A percentile compares a stretch with the other conserved stretches of the same genome.
Conservation (phyloP, 1,139 yeast genomes). For the Pichia sp. region DNA sequence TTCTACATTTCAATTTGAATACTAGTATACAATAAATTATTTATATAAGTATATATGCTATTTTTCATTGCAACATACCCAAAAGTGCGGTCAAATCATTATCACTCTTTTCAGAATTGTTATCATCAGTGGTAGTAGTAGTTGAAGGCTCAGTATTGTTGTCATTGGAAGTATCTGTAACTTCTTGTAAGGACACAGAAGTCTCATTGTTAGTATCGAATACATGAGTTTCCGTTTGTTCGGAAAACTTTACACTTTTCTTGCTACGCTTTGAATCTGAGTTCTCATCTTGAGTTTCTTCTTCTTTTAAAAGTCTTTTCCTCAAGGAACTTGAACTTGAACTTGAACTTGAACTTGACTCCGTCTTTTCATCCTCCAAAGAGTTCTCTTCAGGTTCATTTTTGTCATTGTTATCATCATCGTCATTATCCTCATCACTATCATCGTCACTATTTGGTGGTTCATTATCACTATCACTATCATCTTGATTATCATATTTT, state of each 20-base stretch:
- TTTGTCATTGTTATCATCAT: conserved; percentile 4
- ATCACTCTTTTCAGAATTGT: background rate
- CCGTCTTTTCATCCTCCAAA: background rate
- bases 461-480: conserved; percentile 30
- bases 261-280: background rate
- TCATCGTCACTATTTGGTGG: conserved; percentile 23
- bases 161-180: background rate
- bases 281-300: background rate
- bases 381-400: background rate
- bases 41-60: background rate
- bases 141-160: too few species aligned
- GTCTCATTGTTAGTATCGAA: conserved; percentile 7
- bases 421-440: conserved; percentile 19
- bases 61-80: background rate
- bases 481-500: conserved; percentile 31
- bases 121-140: background rate
- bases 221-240: conserved; percentile 7
- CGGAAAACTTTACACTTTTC: conserved; percentile 9
- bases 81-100: background rate
- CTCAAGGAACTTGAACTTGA: conserved; percentile 1
- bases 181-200: too few species aligned
- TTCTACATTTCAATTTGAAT: too few species aligned
- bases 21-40: background rate
- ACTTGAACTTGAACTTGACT: too few species aligned
- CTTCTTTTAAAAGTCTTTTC: conserved; percentile 6